These are phyloP conservation scores for Xenoacremonium recifei DNA, from an alignment of 2,329 filamentous ascomycete genomes.

Conservation along the genomic window DNA sequence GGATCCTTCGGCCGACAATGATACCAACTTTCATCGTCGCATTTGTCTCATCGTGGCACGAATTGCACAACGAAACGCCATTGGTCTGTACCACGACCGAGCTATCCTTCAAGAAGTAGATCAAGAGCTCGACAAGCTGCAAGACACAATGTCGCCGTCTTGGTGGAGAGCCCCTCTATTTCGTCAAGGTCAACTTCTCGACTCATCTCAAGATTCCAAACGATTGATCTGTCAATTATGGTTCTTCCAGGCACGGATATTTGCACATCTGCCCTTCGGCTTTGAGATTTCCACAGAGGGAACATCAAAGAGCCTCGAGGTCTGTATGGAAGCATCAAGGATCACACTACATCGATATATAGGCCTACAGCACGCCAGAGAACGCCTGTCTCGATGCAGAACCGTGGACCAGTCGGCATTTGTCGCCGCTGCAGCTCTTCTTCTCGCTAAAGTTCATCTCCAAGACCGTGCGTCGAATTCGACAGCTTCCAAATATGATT, in stretches of 20 bases:
- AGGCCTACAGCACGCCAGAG: slow-evolving; percentile 8
- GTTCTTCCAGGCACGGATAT: slow-evolving; percentile 12
- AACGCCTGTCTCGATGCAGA: slow-evolving; percentile 10
- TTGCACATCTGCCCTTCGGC: slow-evolving; percentile 8
- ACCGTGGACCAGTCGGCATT: slow-evolving; percentile 10
- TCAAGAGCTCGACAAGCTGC: slow-evolving; percentile 3
- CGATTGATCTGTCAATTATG: slow-evolving; percentile 13
- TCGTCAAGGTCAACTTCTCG: slow-evolving; percentile 5
- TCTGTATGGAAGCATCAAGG: slow-evolving; percentile 11
- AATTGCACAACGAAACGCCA: slow-evolving; percentile 11
- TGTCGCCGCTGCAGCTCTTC: slow-evolving; percentile 5
- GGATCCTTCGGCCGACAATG: slow-evolving; percentile 6
- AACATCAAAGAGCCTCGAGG: slow-evolving; percentile 4
- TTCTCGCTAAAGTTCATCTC: slow-evolving; percentile 9
- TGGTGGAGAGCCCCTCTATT: slow-evolving; percentile 12
- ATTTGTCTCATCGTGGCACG: slow-evolving; percentile 8
- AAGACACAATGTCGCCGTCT: slow-evolving; percentile 6
- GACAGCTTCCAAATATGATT: slow-evolving; percentile 4
- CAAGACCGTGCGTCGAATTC: background rate
- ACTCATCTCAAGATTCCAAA: slow-evolving; percentile 7
- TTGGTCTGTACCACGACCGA: slow-evolving; percentile 5
- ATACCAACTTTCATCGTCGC: slow-evolving; percentile 10
- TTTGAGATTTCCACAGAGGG: slow-evolving; percentile 2
- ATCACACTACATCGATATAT: slow-evolving; percentile 11
- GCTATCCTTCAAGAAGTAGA: slow-evolving; percentile 5